Conservation (phyloP, 139 green algal species). For the Desmodesmus armatus region DNA sequence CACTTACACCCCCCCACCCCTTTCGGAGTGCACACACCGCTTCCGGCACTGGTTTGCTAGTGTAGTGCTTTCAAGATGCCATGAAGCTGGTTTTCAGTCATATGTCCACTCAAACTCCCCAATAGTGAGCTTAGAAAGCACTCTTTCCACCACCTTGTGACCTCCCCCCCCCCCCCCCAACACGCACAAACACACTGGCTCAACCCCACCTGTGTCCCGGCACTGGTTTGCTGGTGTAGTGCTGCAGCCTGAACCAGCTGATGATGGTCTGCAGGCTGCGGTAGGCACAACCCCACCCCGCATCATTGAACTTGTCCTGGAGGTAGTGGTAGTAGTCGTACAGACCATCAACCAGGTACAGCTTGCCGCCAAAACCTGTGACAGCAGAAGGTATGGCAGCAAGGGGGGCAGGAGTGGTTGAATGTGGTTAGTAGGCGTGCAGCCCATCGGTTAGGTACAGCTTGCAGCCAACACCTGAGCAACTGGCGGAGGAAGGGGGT, state of each 20-base stretch:
- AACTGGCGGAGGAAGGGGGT: no score
- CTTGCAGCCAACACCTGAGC: constrained; percentile 57
- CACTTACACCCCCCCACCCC: no score
- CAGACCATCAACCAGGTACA: constrained; percentile 78
- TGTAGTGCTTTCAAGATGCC: no score
- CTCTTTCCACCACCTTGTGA: no score
- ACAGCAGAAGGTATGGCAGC: constrained; percentile 6
- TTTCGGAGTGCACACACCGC: no score
- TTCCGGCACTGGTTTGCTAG: constrained; percentile 69
- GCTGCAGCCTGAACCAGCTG: constrained; percentile 89
- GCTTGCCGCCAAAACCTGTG: constrained; percentile 56
- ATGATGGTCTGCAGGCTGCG: constrained; percentile 95
- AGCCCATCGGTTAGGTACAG: constrained; percentile 75
- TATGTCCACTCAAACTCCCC: no score
- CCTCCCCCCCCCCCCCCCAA: background rate
- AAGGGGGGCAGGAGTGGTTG: constrained; percentile 62
- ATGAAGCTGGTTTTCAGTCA: no score
- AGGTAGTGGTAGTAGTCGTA: constrained; percentile 99
- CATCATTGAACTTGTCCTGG: constrained; percentile 94
- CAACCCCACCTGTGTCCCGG: constrained; percentile 73
- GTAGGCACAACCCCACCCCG: constrained; percentile 97
- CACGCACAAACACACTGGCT: background rate
- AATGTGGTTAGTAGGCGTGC: constrained; percentile 98
- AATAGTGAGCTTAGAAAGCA: no score
- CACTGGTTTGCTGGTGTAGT: constrained; percentile 81